Percentiles rank a stretch among this genome's conserved stretches.
Conservation (phyloP, 371 early-diverging fungal genomes). For the Mortierella sp. region DNA sequence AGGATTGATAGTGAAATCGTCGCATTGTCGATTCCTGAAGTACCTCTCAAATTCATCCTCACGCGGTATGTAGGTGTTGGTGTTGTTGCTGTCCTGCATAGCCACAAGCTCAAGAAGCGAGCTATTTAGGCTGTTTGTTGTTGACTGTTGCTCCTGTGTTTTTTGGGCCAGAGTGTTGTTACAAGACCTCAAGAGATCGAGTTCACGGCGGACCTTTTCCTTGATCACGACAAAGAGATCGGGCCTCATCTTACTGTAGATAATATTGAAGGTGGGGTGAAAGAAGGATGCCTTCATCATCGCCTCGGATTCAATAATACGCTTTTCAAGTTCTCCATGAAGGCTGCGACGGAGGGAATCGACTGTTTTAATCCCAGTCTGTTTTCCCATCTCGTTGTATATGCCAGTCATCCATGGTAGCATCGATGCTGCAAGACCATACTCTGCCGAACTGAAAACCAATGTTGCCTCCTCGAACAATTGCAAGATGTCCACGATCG, state of each 20-base stretch:
- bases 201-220: not conserved
- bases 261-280: not conserved
- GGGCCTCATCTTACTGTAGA: too few species aligned
- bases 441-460: slow-evolving; percentile 7
- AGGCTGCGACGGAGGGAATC: not conserved
- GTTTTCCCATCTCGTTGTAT: not conserved
- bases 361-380: not conserved
- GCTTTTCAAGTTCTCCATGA: not conserved
- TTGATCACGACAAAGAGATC: not conserved
- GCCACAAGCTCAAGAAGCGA: too few species aligned
- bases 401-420: slow-evolving; percentile 6
- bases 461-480: slow-evolving; percentile 14
- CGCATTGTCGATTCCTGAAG: not conserved
- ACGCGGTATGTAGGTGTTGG: not conserved
- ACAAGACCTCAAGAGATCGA: not conserved
- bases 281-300: not conserved
- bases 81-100: too few species aligned
- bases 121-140: too few species aligned
- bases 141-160: too few species aligned
- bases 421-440: slow-evolving; percentile 11
- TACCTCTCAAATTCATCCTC: not conserved
- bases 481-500: slow-evolving; percentile 2
- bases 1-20: not conserved
- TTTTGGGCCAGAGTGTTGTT: too few species aligned
- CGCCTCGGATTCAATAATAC: not conserved